These are phyloP conservation scores for Atalantia buxifolia DNA, from an alignment of 345 rosid species.

Conservation along the genomic window DNA sequence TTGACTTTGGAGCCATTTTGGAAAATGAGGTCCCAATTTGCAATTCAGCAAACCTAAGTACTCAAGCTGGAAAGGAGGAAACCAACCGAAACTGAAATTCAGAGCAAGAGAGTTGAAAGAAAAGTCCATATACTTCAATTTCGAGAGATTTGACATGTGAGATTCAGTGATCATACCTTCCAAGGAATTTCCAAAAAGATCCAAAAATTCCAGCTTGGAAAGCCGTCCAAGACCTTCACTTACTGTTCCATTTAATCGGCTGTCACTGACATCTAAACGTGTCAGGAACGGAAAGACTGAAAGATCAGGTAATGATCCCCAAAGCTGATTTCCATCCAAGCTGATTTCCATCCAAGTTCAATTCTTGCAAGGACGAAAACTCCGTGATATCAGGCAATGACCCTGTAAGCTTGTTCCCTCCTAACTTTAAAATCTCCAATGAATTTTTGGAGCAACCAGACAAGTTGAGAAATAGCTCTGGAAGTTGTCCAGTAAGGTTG, in stretches of 20 bases:
- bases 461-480: not conserved
- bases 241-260: slow-evolving; percentile 9
- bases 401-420: slow-evolving; percentile 15
- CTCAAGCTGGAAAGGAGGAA: slow-evolving; percentile 22
- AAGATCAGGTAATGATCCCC: slow-evolving; percentile 4
- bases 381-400: slow-evolving; percentile 2
- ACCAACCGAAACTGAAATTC: slow-evolving; percentile 20
- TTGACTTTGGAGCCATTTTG: slow-evolving; percentile 24
- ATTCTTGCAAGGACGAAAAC: slow-evolving; percentile 1
- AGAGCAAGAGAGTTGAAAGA: slow-evolving; percentile 14
- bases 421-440: slow-evolving; percentile 17
- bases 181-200: slow-evolving; percentile 18
- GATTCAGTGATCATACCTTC: slow-evolving; percentile 19
- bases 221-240: slow-evolving; percentile 5
- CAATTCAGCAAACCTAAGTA: slow-evolving; percentile 6
- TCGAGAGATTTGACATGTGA: slow-evolving; percentile 21
- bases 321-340: not conserved
- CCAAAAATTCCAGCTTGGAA: slow-evolving; percentile 4
- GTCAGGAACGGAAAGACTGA: not conserved
- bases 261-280: not conserved
- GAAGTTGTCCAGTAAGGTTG: slow-evolving; percentile 3
- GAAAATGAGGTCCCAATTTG: slow-evolving; percentile 22
- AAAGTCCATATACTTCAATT: slow-evolving; percentile 2
- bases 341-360: not conserved
- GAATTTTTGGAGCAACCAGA: slow-evolving; percentile 12